Evolutionary conservation across 306 rosid genomes (phyloP).

Genomic region (Vachellia collinsii): DNA sequence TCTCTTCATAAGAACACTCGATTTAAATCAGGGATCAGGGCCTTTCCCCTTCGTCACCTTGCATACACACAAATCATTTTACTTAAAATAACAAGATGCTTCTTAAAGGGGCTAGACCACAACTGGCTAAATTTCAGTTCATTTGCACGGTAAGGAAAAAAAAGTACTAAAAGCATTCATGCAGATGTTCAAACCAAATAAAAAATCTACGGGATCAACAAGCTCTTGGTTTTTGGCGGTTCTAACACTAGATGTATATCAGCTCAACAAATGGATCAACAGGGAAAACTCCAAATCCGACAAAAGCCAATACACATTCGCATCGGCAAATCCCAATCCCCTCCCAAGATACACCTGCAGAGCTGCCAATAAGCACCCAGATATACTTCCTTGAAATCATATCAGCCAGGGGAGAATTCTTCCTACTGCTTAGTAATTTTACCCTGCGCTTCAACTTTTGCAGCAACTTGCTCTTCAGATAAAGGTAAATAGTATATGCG

Average conservation of each 20-base stretch:
- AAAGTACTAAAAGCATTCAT: not conserved
- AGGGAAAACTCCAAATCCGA: not conserved
- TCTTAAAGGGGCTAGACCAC: not conserved
- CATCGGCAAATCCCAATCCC: slow-evolving; percentile 18
- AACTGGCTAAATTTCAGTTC: not conserved
- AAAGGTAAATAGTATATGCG: slow-evolving; percentile 92
- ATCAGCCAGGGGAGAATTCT: slow-evolving; percentile 32
- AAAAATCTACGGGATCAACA: slow-evolving; percentile 35
- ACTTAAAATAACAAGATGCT: not conserved
- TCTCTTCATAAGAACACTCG: too few relatives aligned
- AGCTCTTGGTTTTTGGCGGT: slow-evolving; percentile 40
- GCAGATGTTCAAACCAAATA: slow-evolving; percentile 1
- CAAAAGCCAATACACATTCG: not conserved
- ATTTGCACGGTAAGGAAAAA: not conserved
- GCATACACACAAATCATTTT: not conserved
- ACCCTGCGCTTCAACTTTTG: slow-evolving; percentile 66
- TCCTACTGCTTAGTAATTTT: slow-evolving; percentile 52
- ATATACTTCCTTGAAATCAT: slow-evolving; percentile 42
- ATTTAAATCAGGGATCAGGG: not conserved
- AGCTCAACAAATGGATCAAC: slow-evolving; percentile 7
- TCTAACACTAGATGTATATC: slow-evolving; percentile 38
- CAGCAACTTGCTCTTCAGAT: slow-evolving; percentile 81
- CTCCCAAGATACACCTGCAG: slow-evolving; percentile 41
- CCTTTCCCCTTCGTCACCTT: not conserved
- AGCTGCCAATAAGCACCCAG: slow-evolving; percentile 47